A percentile compares a stretch with the other conserved stretches of the same genome.
phyloP scores from a whole-genome alignment of 2,329 filamentous ascomycete genomes.

The Cladophialophora yegresii region DNA sequence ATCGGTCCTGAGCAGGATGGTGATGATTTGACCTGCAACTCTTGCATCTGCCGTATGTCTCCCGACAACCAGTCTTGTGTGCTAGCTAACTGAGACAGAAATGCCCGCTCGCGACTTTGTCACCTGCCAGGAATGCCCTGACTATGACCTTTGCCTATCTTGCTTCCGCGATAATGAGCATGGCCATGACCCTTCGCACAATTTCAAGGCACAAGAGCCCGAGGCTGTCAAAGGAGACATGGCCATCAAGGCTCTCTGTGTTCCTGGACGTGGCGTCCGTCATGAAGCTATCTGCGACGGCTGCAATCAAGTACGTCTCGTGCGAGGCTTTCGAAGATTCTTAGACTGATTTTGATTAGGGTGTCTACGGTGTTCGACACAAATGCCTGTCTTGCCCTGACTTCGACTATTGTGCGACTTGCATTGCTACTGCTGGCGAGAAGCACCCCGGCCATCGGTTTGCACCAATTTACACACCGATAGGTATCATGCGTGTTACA shows the following conservation, averaged over 20 bases:
- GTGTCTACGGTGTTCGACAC: slow-evolving; percentile 84
- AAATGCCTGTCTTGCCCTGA: slow-evolving; percentile 97
- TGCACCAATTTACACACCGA: slow-evolving; percentile 77
- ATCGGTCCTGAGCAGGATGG: slow-evolving; percentile 26
- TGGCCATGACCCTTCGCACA: slow-evolving; percentile 87
- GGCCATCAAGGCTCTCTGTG: slow-evolving; percentile 67
- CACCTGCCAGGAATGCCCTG: slow-evolving; percentile 79
- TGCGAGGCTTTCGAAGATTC: background rate
- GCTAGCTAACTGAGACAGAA: slow-evolving; percentile 51
- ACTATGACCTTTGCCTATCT: slow-evolving; percentile 85
- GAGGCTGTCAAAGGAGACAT: slow-evolving; percentile 63
- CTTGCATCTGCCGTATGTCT: slow-evolving; percentile 61
- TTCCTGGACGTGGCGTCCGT: slow-evolving; percentile 74
- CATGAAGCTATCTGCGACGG: slow-evolving; percentile 94
- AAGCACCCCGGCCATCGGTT: slow-evolving; percentile 86
- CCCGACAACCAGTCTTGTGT: slow-evolving; percentile 1
- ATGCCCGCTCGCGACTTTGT: slow-evolving; percentile 77
- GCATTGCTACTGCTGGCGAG: slow-evolving; percentile 65
- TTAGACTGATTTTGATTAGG: slow-evolving; percentile 46
- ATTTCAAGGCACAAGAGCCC: slow-evolving; percentile 67
- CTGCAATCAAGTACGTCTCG: slow-evolving; percentile 67
- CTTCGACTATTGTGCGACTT: slow-evolving; percentile 89
- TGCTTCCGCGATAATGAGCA: slow-evolving; percentile 78
- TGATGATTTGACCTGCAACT: slow-evolving; percentile 59
- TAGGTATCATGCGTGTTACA: slow-evolving; percentile 38